Conservation (phyloP, 148 eudicot species). For the Hydrangea macrophylla region DNA sequence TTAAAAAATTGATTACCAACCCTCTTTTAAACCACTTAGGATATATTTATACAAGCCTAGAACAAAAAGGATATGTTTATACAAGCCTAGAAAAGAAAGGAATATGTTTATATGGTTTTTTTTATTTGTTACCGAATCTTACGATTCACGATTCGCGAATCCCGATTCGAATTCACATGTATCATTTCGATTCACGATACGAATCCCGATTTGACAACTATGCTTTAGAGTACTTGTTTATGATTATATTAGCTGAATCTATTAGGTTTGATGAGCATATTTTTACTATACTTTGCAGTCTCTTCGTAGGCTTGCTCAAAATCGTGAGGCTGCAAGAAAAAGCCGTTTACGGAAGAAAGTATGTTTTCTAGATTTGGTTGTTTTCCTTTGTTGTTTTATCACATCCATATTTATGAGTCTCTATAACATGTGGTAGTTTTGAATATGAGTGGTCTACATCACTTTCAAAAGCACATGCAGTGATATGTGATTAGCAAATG, state of each 20-base stretch:
- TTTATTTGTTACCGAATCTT: too few relatives aligned
- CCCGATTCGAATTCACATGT: too few relatives aligned
- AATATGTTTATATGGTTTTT: too few relatives aligned
- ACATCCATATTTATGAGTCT: not conserved
- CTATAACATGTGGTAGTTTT: not conserved
- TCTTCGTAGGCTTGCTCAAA: slow-evolving; percentile 62
- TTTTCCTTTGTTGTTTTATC: not conserved
- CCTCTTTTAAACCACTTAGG: too few relatives aligned
- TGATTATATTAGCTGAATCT: not conserved
- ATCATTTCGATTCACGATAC: too few relatives aligned
- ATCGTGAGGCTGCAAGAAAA: slow-evolving; percentile 63
- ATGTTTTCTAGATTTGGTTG: slow-evolving; percentile 2
- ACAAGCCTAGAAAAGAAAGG: too few relatives aligned
- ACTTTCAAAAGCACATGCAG: not conserved
- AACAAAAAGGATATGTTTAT: too few relatives aligned
- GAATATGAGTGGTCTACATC: not conserved
- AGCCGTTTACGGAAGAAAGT: slow-evolving; percentile 57
- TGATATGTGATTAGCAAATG: too few relatives aligned
- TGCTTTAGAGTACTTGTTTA: not conserved
- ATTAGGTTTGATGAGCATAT: not conserved
- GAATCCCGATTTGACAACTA: too few relatives aligned
- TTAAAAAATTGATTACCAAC: too few relatives aligned
- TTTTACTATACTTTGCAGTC: slow-evolving; percentile 26
- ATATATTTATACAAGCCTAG: too few relatives aligned
- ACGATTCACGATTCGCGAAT: too few relatives aligned